Evolutionary conservation across 805 yeast species (phyloP).

Genomic region (Torulaspora delbrueckii): DNA sequence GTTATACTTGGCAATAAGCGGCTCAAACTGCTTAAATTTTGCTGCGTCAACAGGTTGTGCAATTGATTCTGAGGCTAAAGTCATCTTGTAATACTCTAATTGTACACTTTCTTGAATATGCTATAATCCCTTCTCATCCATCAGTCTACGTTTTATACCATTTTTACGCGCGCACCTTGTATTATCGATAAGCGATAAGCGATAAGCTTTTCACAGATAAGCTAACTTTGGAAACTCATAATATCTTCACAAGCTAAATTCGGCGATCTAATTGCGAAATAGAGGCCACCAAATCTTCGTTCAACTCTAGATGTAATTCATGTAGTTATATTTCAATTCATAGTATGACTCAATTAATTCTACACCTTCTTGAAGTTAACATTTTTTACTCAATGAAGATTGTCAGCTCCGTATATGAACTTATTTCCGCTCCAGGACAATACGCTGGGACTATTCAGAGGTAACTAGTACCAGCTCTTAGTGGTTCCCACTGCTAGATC

Average conservation of each 20-base stretch:
- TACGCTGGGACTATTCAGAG: no score
- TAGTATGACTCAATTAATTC: no score
- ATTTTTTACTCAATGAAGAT: not conserved
- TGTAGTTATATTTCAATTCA: no score
- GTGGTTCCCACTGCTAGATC: not conserved
- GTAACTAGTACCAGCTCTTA: not conserved
- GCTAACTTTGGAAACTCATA: not conserved
- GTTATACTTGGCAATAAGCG: slow-evolving; percentile 22
- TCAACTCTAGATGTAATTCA: not conserved
- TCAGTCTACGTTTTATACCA: not conserved
- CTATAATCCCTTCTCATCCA: not conserved
- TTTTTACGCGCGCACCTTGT: not conserved
- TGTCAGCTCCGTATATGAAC: not conserved
- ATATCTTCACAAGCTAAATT: not conserved
- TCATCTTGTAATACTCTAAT: slow-evolving; percentile 1
- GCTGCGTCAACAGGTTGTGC: slow-evolving; percentile 6
- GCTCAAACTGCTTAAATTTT: slow-evolving; percentile 15
- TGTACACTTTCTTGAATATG: not conserved
- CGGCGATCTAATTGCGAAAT: not conserved
- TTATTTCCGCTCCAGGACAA: no score
- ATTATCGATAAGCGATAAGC: slow-evolving; percentile 1
- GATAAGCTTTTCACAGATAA: not conserved
- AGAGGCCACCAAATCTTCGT: not conserved
- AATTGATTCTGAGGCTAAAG: not conserved
- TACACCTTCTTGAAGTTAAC: no score